phyloP scores from a whole-genome alignment of 2,329 filamentous ascomycete genomes.

The Neopestalotiopsis rosae region DNA sequence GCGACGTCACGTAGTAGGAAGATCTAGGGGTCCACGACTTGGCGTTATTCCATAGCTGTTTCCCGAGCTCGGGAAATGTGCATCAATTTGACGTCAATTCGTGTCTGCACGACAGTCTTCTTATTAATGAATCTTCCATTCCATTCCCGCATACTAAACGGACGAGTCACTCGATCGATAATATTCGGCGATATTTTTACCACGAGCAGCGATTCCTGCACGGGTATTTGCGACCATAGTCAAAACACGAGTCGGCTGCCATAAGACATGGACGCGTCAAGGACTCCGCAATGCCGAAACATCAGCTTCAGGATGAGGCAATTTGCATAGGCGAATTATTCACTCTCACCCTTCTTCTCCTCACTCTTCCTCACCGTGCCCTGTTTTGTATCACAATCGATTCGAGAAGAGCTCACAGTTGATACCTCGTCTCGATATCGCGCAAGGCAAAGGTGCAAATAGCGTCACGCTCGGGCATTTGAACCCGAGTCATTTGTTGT shows the following conservation, averaged over 20 bases:
- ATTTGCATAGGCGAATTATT: background rate
- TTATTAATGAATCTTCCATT: no score
- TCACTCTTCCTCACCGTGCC: background rate
- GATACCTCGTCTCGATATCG: no score
- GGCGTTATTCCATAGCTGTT: no score
- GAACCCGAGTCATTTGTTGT: no score
- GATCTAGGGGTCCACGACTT: no score
- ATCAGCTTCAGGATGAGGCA: constrained; percentile 8
- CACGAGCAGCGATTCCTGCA: background rate
- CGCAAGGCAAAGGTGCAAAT: no score
- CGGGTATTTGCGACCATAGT: background rate
- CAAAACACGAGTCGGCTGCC: background rate
- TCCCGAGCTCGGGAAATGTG: no score
- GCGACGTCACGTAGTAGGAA: background rate
- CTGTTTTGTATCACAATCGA: background rate
- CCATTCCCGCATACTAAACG: background rate
- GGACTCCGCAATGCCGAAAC: constrained; percentile 11
- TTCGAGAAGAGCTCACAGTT: background rate
- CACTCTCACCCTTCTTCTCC: background rate
- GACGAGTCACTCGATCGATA: background rate
- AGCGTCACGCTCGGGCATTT: no score
- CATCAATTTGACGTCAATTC: no score
- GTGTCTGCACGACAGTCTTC: no score
- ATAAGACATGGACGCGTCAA: constrained; percentile 5
- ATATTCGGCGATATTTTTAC: background rate